These are phyloP conservation scores for Lasiodiplodia gonubiensis DNA, from an alignment of 2,329 filamentous ascomycete genomes.

Conservation along the genomic window DNA sequence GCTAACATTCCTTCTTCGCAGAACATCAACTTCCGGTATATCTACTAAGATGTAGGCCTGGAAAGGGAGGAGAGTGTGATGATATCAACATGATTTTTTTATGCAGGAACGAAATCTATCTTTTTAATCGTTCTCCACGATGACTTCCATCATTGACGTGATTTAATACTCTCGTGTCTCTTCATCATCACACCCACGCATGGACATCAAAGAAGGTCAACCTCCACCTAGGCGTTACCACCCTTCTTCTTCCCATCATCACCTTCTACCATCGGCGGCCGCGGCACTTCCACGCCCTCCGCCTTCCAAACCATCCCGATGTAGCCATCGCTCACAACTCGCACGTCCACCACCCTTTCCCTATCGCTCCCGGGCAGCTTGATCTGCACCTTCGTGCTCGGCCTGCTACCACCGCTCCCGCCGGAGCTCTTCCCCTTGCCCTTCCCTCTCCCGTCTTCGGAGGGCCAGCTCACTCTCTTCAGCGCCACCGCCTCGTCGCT, in stretches of 20 bases:
- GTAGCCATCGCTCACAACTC: constrained; percentile 87
- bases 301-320: constrained; percentile 72
- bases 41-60: constrained; percentile 45
- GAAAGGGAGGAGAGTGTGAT: neutral
- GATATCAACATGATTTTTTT: neutral
- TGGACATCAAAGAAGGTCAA: neutral
- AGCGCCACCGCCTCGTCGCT: constrained; percentile 82
- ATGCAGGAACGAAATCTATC: neutral
- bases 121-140: neutral
- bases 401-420: constrained; percentile 51
- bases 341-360: constrained; percentile 71
- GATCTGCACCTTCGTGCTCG: constrained; percentile 56
- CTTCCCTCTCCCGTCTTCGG: constrained; percentile 33
- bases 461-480: constrained; percentile 81
- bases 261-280: constrained; percentile 38
- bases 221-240: neutral
- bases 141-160: neutral
- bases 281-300: constrained; percentile 58
- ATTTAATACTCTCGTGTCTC: neutral
- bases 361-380: constrained; percentile 62
- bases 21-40: constrained; percentile 66
- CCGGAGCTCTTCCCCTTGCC: constrained; percentile 35
- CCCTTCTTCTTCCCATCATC: constrained; percentile 34
- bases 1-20: neutral
- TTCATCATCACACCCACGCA: too few relatives aligned